Evolutionary conservation across 495 filamentous ascomycete genomes (phyloP).

Genomic region (Pyrenula massariospora): DNA sequence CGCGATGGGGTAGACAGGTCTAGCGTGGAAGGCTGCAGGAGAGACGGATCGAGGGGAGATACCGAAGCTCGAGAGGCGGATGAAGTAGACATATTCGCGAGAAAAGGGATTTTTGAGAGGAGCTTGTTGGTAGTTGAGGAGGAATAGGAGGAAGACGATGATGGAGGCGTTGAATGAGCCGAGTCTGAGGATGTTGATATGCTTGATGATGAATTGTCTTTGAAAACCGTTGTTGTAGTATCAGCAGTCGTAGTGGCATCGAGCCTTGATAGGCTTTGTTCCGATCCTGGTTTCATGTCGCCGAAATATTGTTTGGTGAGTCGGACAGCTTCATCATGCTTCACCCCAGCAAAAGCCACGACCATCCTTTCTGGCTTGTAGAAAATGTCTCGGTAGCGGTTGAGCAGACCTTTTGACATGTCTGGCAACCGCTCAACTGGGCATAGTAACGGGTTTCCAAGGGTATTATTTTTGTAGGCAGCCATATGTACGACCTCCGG

Average conservation of each 20-base stretch:
- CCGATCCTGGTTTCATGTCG: constrained; percentile 52
- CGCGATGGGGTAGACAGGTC: constrained; percentile 58
- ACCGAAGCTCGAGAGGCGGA: constrained; percentile 49
- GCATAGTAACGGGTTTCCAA: constrained; percentile 89
- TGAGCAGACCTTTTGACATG: constrained; percentile 65
- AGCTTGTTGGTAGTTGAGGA: constrained; percentile 42
- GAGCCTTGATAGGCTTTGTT: constrained; percentile 14
- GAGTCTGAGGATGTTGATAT: constrained; percentile 26
- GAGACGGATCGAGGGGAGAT: constrained; percentile 23
- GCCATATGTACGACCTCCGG: constrained; percentile 92
- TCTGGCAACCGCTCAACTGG: constrained; percentile 67
- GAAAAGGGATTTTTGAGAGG: constrained; percentile 79
- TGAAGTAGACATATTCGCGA: constrained; percentile 78
- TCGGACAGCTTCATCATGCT: constrained; percentile 67
- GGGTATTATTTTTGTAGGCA: constrained; percentile 87
- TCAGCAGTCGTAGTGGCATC: constrained; percentile 43
- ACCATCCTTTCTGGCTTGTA: constrained; percentile 85
- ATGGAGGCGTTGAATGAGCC: constrained; percentile 28
- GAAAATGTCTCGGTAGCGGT: constrained; percentile 71
- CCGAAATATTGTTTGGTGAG: constrained; percentile 81
- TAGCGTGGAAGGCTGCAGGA: constrained; percentile 31
- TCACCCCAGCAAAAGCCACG: constrained; percentile 86
- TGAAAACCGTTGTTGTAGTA: constrained; percentile 19
- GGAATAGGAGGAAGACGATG: constrained; percentile 14
- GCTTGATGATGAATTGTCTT: constrained; percentile 2